Base-by-base conservation (phyloP, 1,284 basidiomycete genomes). In the Trichosporon sp. region DNA sequence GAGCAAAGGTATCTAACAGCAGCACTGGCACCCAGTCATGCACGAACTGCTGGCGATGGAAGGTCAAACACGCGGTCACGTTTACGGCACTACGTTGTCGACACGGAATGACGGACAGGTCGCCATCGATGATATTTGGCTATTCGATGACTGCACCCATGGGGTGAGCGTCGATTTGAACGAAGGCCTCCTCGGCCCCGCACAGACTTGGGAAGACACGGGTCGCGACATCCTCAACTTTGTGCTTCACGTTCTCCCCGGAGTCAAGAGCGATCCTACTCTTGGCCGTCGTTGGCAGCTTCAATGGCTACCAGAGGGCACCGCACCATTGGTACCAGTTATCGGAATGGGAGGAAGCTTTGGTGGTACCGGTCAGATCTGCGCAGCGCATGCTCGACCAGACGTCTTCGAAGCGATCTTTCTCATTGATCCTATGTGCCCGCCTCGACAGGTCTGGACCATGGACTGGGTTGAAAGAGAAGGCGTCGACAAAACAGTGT, bases 151-250 rank as follows among this genome's bases (percentile, higher is more conserved):
- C 40, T 83, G 87, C 3, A 87, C 90, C 65, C 89, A 92, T 61
- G 91, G 89, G 0, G 89, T 91, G 62, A 84, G 88, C 14, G 86
- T 83, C 1, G 76, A 89, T 19, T 64, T 92, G 59, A 94, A 93
- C 68, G 81, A 79, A 0, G 77, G 81, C 0, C 78, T 79, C 23
- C 78, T 88, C 1, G 84, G 84, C 1, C 60, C 66, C 1, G 65
- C 72, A 0, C 65, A 73, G 56, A 66, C 65, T 6, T 78, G 76
- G 76, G 54, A 61, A 37, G 83, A 85, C 25, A 4, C 65, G 70
- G 8, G 72, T 72, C 16, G 83, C 84, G 74, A 75, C 59, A 60
- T 74, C 11, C 56, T 71, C 33, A 71, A 64, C 77, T 85, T 2
- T 62, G 71, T 37, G 82, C 87, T 58, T 71, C 77, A 65, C 66